A percentile compares a stretch with the other conserved stretches of the same genome.
phyloP scores from a whole-genome alignment of 805 yeast genomes.

The Sporopachydermia lactativora region DNA sequence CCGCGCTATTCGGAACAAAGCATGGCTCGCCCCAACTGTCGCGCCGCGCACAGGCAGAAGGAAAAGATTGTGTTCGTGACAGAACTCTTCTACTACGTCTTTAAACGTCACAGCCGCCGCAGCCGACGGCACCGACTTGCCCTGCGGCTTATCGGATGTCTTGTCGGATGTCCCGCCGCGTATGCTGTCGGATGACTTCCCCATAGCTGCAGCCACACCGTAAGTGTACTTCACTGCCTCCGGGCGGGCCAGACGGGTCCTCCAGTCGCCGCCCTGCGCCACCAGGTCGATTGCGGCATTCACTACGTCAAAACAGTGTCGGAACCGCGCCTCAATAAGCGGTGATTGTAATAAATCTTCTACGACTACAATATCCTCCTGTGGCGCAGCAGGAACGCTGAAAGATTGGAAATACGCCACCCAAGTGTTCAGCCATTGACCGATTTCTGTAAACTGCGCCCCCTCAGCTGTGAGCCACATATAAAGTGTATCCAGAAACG shows the following conservation, averaged over 20 bases:
- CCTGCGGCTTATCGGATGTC: conserved; percentile 7
- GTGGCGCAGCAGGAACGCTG: background rate
- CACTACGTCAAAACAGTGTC: conserved; percentile 19
- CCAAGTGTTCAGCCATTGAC: conserved; percentile 21
- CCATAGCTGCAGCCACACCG: conserved; percentile 5
- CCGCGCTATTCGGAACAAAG: conserved; percentile 28
- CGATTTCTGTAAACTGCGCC: conserved; percentile 14
- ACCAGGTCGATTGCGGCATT: conserved; percentile 17
- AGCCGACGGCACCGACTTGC: conserved; percentile 28
- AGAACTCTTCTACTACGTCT: conserved; percentile 51
- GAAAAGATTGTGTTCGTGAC: conserved; percentile 34
- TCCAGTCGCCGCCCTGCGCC: background rate
- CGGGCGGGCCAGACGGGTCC: background rate
- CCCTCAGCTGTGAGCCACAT: conserved; percentile 16
- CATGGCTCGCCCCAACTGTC: conserved; percentile 26
- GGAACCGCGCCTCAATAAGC: conserved; percentile 9
- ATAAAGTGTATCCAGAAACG: conserved; percentile 17
- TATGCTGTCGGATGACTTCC: background rate
- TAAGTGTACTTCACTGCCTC: background rate
- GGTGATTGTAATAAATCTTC: conserved; percentile 7
- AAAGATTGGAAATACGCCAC: conserved; percentile 12
- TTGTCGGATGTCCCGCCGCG: background rate
- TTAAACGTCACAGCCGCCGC: conserved; percentile 36
- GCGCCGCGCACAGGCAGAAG: conserved; percentile 23
- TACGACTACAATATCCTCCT: background rate